phyloP scores from a whole-genome alignment of 2,329 filamentous ascomycete species.

The Epichloe coenophiala region DNA sequence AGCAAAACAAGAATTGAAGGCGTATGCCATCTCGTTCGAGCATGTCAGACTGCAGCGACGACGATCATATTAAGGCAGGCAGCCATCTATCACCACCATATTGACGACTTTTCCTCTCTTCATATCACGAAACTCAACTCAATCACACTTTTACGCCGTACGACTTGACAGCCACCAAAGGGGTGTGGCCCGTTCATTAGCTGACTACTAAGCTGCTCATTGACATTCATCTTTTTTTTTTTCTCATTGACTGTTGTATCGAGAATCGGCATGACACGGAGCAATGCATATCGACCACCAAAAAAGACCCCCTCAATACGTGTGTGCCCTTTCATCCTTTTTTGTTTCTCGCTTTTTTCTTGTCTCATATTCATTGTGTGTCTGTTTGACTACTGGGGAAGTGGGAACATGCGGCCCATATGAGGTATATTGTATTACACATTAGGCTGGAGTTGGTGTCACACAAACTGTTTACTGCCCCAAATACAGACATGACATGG shows the following conservation, averaged over 20 bases:
- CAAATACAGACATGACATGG: constrained; percentile 17
- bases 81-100: background rate
- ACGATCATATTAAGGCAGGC: constrained; percentile 34
- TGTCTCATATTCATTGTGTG: constrained; percentile 7
- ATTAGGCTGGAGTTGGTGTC: constrained; percentile 15
- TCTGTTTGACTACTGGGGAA: constrained; percentile 12
- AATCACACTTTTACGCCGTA: constrained; percentile 7
- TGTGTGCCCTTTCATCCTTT: constrained; percentile 5
- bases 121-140: background rate
- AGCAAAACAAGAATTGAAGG: constrained; percentile 64
- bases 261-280: constrained; percentile 34
- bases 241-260: constrained; percentile 23
- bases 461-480: constrained; percentile 15
- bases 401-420: constrained; percentile 11
- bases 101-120: background rate
- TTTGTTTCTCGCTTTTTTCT: constrained; percentile 10
- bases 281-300: constrained; percentile 33
- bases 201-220: background rate
- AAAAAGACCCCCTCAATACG: background rate
- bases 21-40: constrained; percentile 83
- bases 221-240: constrained; percentile 6
- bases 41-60: constrained; percentile 52
- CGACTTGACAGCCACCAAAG: constrained; percentile 5
- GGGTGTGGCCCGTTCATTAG: background rate
- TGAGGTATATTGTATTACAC: constrained; percentile 18